Evolutionary conservation across 2,329 filamentous ascomycete species (phyloP).

Genomic region (Aureobasidium sp.): DNA sequence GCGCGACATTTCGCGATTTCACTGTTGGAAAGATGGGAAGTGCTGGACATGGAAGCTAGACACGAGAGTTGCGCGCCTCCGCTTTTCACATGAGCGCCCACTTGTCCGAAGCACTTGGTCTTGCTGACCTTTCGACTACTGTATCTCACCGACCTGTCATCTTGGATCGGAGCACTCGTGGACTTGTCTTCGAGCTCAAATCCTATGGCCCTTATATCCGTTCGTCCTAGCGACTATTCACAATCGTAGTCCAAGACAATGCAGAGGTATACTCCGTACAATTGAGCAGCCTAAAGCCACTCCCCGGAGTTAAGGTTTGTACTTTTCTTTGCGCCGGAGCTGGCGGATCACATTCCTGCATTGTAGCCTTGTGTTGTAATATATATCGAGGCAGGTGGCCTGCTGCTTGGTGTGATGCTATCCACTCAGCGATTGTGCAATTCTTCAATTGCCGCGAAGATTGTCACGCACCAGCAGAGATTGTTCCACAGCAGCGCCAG

Average conservation of each 20-base stretch:
- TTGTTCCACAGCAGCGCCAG: constrained; percentile 13
- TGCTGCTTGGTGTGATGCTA: constrained; percentile 1
- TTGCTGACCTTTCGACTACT: background rate
- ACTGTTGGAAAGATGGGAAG: background rate
- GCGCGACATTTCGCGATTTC: background rate
- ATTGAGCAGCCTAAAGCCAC: background rate
- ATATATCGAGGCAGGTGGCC: background rate
- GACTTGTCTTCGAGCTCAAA: background rate
- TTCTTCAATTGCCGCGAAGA: background rate
- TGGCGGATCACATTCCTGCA: background rate
- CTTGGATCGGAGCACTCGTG: background rate
- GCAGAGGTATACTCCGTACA: background rate
- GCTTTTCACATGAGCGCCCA: constrained; percentile 1
- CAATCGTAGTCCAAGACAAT: background rate
- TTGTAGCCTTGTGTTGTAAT: background rate
- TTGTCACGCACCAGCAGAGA: background rate
- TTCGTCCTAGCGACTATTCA: background rate
- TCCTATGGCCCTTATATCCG: background rate
- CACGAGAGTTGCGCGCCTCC: background rate
- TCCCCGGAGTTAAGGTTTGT: background rate
- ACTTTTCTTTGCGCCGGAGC: background rate
- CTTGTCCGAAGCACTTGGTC: background rate
- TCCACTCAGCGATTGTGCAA: background rate
- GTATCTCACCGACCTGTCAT: background rate
- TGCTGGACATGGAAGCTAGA: background rate